Evolutionary conservation across 441 rosid species (phyloP), one percentile per base, ranked within the genome.

Genomic region (Populus hybrid): DNA sequence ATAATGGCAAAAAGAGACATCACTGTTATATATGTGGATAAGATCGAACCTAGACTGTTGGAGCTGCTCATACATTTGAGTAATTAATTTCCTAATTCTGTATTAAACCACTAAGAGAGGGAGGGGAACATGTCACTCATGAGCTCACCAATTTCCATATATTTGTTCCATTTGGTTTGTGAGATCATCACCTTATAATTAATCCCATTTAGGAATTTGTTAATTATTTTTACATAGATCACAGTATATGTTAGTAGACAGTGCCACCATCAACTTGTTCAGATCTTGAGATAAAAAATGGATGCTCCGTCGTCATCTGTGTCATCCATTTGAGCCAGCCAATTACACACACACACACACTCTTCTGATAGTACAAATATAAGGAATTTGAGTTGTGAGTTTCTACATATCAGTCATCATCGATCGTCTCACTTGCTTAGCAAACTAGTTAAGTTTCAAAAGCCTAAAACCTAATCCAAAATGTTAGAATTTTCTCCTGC

Each of bases 401-500:
- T 14, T 14, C 18, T 46, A 46, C 5, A 46, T 0, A 14, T 38
- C 2, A 8, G 42, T 2, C 3, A 38, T 46, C 57, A 46, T 46
- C 57, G 20, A 12, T 14, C 1, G 4, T 46, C 18, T 14, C 18
- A 4, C 20, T 14, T 46, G 16, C 57, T 14, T 46, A 14, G 57
- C 57, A 14, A 46, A 46, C 57, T 46, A 14, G 57, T 46, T 46
- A 14, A 46, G 18, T 46, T 46, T 38, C n/a, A 6, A 2, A 3
- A 9, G 59, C 12, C 28, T n/a, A 12, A 1, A 46, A 21, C 20
- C 7, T 11, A 71, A 7, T 8, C 36, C 65, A 75, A 10, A 4
- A 84, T 88, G 87, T 81, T 82, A 72, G 81, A 84, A 8, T 72
- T 74, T 18, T 35, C 75, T 46, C 86, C 84, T 30, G 61, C 76